Evolutionary conservation across 345 rosid genomes (phyloP).

Genomic region (Microcos paniculata): DNA sequence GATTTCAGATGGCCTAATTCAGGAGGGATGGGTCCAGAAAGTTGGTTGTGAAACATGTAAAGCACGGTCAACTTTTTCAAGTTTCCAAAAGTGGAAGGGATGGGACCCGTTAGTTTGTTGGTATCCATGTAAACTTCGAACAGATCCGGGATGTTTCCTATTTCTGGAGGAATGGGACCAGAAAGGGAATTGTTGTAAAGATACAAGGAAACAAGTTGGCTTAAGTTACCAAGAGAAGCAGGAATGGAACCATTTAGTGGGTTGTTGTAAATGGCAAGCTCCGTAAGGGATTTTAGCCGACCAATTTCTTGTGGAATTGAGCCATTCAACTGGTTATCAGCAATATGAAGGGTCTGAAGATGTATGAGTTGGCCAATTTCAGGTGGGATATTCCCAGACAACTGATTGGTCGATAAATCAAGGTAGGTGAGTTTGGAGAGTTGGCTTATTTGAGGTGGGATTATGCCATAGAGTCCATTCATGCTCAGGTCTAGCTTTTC

Average conservation of each 20-base stretch:
- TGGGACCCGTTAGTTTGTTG: constrained; percentile 16
- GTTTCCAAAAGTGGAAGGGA: constrained; percentile 25
- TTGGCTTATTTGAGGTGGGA: constrained; percentile 21
- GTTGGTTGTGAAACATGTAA: background rate
- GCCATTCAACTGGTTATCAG: constrained; percentile 6
- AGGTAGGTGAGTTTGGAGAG: constrained; percentile 26
- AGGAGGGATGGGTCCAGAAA: constrained; percentile 2
- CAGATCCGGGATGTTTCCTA: constrained; percentile 15
- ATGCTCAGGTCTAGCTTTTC: constrained; percentile 13
- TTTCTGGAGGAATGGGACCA: constrained; percentile 22
- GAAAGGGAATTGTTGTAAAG: constrained; percentile 3
- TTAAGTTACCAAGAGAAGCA: constrained; percentile 16
- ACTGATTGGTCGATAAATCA: constrained; percentile 12
- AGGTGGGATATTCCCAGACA: constrained; percentile 15
- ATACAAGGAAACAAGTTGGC: background rate
- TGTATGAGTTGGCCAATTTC: constrained; percentile 19
- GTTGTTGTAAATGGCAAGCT: constrained; percentile 21
- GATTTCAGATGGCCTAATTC: constrained; percentile 21
- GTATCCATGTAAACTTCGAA: constrained; percentile 12
- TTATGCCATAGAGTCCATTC: constrained; percentile 15
- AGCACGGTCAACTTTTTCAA: constrained; percentile 6
- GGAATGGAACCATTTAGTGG: constrained; percentile 20
- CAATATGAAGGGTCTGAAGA: constrained; percentile 15
- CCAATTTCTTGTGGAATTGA: constrained; percentile 23
- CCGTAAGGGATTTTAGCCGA: background rate